phyloP scores from a whole-genome alignment of 108 stramenopile genomes.

The Cyclotella sp. region DNA sequence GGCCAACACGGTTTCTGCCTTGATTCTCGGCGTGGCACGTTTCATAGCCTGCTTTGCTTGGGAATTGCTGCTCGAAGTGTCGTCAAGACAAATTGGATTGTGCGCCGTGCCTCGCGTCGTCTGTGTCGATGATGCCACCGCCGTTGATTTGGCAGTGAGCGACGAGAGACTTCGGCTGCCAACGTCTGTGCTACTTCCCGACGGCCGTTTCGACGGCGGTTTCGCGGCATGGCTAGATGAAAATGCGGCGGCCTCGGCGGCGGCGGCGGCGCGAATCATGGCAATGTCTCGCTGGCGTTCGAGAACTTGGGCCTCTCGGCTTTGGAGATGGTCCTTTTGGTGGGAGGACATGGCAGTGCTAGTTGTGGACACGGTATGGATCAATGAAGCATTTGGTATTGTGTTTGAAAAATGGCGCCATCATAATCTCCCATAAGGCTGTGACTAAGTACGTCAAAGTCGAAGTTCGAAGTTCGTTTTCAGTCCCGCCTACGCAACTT shows the following conservation, averaged over 20 bases:
- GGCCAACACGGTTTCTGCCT: conserved; percentile 21
- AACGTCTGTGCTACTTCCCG: too few species aligned
- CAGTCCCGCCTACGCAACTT: too few species aligned
- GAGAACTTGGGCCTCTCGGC: conserved; percentile 10
- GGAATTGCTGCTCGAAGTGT: background rate
- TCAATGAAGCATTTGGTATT: too few species aligned
- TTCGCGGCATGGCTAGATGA: too few species aligned
- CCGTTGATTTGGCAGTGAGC: background rate
- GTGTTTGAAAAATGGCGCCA: too few species aligned
- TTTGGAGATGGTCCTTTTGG: background rate
- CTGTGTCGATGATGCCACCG: background rate
- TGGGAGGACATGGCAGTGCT: too few species aligned
- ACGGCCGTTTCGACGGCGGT: background rate
- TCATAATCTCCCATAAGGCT: too few species aligned
- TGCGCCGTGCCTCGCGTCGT: background rate
- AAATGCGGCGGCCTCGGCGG: conserved; percentile 3
- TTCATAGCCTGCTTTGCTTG: background rate
- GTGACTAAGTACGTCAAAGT: too few species aligned
- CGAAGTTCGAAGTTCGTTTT: too few species aligned
- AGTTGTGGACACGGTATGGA: too few species aligned
- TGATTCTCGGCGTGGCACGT: background rate
- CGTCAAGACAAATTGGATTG: conserved; percentile 3
- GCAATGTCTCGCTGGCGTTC: conserved; percentile 7
- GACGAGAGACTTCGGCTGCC: background rate
- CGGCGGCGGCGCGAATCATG: conserved; percentile 1